Base-by-base conservation (phyloP, 2,329 filamentous ascomycete genomes). In the Ceratocystis harringtonii region DNA sequence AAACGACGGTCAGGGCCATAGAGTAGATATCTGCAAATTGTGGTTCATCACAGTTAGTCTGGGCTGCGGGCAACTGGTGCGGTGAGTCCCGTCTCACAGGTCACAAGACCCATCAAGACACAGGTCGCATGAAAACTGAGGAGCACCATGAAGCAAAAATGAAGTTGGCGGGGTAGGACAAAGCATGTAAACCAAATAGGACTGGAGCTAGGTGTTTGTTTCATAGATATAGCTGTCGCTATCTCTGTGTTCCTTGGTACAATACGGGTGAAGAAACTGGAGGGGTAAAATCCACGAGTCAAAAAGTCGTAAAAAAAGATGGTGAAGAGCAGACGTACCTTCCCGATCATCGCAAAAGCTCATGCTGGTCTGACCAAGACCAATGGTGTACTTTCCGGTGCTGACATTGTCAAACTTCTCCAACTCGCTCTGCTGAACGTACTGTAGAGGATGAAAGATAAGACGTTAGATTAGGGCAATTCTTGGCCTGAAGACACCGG, bases 331-430 rank as follows among this genome's bases (percentile, higher is more conserved):
- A 63, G 58, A 76, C 79, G 76, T 75, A 91, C 89, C 89, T 80
- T 94, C 89, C 74, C 88, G 85, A 74, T 94, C 89, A 77, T 94
- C 89, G 76, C 89, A 92, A 79, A 94, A 94, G 80, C 85, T 87
- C 89, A 94, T 94, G 79, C 89, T 90, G 74, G 88, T 92, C 82
- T 94, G 89, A 72, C 89, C 89, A 66, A 94, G 86, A 76, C 89
- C 89, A 78, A 94, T 92, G 73, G 89, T 94, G 81, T 94, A 94
- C 79, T 94, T 94, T 70, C 89, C 89, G 66, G 84, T 76, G 75
- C 83, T 83, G 72, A 90, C 88, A 75, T 88, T 89, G 83, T 94
- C 89, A 78, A 90, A 90, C 78, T 90, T 89, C 77, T 92, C 89
- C 69, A 94, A 83, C 75, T 92, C 88, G 66, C 80, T 76, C 78